Evolutionary conservation across 2,329 filamentous ascomycete genomes (phyloP), one percentile per base, ranked within the genome.

Genomic region (Ophiocordyceps sinensis): DNA sequence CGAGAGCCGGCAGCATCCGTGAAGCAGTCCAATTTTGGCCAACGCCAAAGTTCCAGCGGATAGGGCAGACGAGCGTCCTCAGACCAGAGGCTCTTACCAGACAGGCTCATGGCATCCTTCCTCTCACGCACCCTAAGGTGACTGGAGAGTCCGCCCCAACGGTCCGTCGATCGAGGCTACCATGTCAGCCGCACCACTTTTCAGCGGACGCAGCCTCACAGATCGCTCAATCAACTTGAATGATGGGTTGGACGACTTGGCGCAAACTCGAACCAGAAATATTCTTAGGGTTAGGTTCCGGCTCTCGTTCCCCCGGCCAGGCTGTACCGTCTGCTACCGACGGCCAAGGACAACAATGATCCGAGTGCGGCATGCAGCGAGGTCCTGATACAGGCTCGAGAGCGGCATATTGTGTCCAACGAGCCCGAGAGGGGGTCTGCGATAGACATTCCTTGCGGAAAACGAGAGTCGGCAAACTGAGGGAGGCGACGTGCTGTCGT

Each of bases 231-330:
- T 47, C 50, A 52, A 59, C 63, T 55, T 87, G 87, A 59, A 88
- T 77, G 71, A 71, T 67, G 68, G 66, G 64, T 72, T 65, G 71
- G 63, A 78, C 78, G 78, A 82, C 79, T 74, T 66, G 71, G 70
- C 76, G 77, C 77, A 83, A 87, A 72, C 82, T 84, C 47, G 52
- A 60, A 77, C 85, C 83, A 82, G 77, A 68, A 62, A 58, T 67
- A 63, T 67, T 68, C 73, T 83, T 94, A 94, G 88, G 88, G 88
- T 94, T 94, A 94, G 88, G 84, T 88, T 88, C 84, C 85, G 79
- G 81, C 64, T 67, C 64, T 67, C 68, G 69, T 76, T 80, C 75
- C 71, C 74, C 64, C 66, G 55, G 57, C 49, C 49, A 42, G 49
- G 54, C 61, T 60, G 63, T 65, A 59, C 62, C 58, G 56, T 58